Base-by-base conservation (phyloP, 129 eudicot species). In the Kitagawia praeruptora region DNA sequence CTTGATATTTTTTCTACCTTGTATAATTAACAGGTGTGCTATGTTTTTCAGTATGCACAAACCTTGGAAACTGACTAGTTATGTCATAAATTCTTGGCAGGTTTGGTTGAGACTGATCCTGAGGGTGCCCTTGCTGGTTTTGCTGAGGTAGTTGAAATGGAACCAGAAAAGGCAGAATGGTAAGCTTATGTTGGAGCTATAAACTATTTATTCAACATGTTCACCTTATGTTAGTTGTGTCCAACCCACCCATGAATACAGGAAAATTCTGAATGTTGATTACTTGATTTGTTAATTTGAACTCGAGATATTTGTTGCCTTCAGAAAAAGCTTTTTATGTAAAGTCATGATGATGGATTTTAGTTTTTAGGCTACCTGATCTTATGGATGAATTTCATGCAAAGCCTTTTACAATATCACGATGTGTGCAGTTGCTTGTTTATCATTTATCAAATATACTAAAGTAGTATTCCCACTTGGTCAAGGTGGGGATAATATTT, bases 141-240 rank as follows among this genome's bases (percentile, higher is more conserved):
- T 81, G 91, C 95, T 47, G 98, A 96, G 84, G 99, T 96, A 45
- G 99, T 96, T 79, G 80, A 82, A 64, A 96, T 92, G 99, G 99
- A 96, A 79, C 96, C 99, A 53, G 98, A 96, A 83, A 96, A 96
- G 89, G 96, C 99, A 48, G 99, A 96, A 66, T 96, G 99, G 99
- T 92, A 71, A 89, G 93, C 75, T 21, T 79, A 31, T 61, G 28
- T 23, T 2, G 69, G 69, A 61, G 11, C 28, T 4, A 9, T 8
- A n/a, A n/a, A 6, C 28, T 25, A 8, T 0, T 10, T 23, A 53
- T 61, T 61, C 11, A 56, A 61, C 69, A n/a, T 61, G 63, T 48
- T 48, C 5, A 15, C 19, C 21, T 3, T 21, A 48, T 48, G 11
- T 61, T 25, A 61, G 13, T 61, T 61, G 34, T 61, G 37, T 61